Evolutionary conservation across 768 basidiomycete species (phyloP), one percentile per base, ranked within the genome.

Genomic region (Boletus patriciae): DNA sequence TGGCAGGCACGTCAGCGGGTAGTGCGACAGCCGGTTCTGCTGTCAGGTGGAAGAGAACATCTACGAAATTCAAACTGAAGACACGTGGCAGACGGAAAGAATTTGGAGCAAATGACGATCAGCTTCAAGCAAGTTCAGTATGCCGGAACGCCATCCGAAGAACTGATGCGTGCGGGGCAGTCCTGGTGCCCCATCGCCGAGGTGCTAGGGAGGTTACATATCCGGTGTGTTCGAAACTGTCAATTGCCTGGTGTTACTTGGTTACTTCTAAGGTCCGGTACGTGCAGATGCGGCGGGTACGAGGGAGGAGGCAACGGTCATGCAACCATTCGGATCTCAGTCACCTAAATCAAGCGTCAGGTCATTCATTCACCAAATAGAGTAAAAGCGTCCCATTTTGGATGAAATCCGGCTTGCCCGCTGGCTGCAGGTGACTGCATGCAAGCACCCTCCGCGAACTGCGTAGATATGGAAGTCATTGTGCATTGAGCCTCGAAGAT

Each of bases 311-410:
- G 48, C 38, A 48, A 44, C n/a, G 33, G 50, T 19, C 25, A 54
- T 60, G 46, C 52, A 55, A 25, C 19, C 18, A 27, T 49, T 44
- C 58, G 54, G 61, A 63, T 61, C 62, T 63, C 55, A 63, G 40
- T 43, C 45, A 51, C 25, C 42, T 53, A 25, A 25, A 25, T 25
- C 37, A 48, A 36, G 19, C 4, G 12, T 46, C 45, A 15, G n/a
- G 55, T 38, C 12, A 52, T 45, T 48, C 46, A 46, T 63, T 54
- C 23, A 9, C 58, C 38, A 43, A 50, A 58, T 50, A 38, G 38
- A 53, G 50, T 13, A 48, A 37, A 46, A 44, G n/a, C 3, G 36
- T 25, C 37, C 13, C 38, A 45, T 45, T 46, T 41, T 47, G n/a
- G 25, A 44, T 51, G 50, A 51, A 56, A 40, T 36, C 33, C 13